Evolutionary conservation across 768 basidiomycete genomes (phyloP).

Genomic region (Suillus discolor): DNA sequence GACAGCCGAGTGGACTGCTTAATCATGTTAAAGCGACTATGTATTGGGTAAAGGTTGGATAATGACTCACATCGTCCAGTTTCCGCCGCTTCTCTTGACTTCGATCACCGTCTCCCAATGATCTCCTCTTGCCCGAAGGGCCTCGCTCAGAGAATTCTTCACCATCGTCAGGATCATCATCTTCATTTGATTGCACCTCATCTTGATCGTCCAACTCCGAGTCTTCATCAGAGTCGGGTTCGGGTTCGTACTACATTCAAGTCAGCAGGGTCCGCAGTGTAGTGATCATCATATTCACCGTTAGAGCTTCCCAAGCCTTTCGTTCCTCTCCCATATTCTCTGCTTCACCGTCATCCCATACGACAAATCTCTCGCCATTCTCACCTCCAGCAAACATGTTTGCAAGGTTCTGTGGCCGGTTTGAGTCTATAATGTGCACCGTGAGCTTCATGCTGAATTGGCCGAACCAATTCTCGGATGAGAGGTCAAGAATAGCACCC

Average conservation of each 20-base stretch:
- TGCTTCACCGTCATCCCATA: slow-evolving; percentile 93
- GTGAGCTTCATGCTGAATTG: slow-evolving; percentile 62
- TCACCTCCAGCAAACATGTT: slow-evolving; percentile 79
- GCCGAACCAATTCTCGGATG: slow-evolving; percentile 75
- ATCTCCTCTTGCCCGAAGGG: slow-evolving; percentile 52
- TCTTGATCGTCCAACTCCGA: slow-evolving; percentile 50
- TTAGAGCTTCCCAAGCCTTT: slow-evolving; percentile 82
- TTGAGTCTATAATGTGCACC: slow-evolving; percentile 94
- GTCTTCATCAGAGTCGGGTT: slow-evolving; percentile 66
- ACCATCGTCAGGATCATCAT: slow-evolving; percentile 41
- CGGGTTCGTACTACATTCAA: slow-evolving; percentile 69
- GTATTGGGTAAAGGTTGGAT: slow-evolving; percentile 9
- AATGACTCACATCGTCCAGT: slow-evolving; percentile 47
- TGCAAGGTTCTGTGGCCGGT: slow-evolving; percentile 84
- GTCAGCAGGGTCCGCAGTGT: neutral
- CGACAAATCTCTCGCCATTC: slow-evolving; percentile 70
- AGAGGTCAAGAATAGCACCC: slow-evolving; percentile 85
- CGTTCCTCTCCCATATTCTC: slow-evolving; percentile 69
- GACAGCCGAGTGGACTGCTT: slow-evolving; percentile 62
- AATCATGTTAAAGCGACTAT: slow-evolving; percentile 1
- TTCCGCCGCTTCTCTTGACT: slow-evolving; percentile 60
- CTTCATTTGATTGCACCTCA: slow-evolving; percentile 47
- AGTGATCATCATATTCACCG: slow-evolving; percentile 51
- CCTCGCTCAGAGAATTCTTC: slow-evolving; percentile 41
- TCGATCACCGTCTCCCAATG: slow-evolving; percentile 39